Evolutionary conservation across 2,329 filamentous ascomycete species (phyloP).

Genomic region (Botrytis elliptica): DNA sequence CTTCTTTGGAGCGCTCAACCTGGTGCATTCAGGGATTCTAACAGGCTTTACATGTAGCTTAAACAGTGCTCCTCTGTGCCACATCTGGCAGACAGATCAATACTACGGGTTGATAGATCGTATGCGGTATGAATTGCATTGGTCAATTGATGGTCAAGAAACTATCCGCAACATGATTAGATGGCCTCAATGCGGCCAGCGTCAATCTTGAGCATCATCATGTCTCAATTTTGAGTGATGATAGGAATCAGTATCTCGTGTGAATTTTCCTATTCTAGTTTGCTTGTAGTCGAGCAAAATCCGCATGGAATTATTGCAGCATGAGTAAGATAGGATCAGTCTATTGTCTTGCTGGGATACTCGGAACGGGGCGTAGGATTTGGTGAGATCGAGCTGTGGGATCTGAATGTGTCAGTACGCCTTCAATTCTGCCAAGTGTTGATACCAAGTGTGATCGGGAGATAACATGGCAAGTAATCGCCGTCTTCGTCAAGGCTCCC

Average conservation of each 20-base stretch:
- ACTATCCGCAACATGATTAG: neutral
- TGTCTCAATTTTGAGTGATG: neutral
- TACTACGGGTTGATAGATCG: constrained; percentile 4
- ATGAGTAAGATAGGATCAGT: neutral
- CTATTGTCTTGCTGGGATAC: neutral
- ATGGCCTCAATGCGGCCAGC: constrained; percentile 15
- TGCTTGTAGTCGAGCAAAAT: neutral
- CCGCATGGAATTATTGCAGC: neutral
- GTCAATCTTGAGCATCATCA: constrained; percentile 10
- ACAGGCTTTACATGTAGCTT: constrained; percentile 7
- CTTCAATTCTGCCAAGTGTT: neutral
- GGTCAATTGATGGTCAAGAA: neutral
- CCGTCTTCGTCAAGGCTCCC: neutral
- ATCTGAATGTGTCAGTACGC: neutral
- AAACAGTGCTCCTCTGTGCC: neutral
- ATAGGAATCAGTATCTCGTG: constrained; percentile 8
- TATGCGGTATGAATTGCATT: neutral
- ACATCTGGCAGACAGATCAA: neutral
- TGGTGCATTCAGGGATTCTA: neutral
- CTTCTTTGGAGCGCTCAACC: neutral
- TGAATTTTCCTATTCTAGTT: neutral
- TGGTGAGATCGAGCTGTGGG: neutral
- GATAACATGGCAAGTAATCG: neutral
- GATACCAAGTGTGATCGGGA: neutral
- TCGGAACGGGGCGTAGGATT: neutral